phyloP scores from a whole-genome alignment of 1,139 yeast genomes.

The Kazachstania sp. region DNA sequence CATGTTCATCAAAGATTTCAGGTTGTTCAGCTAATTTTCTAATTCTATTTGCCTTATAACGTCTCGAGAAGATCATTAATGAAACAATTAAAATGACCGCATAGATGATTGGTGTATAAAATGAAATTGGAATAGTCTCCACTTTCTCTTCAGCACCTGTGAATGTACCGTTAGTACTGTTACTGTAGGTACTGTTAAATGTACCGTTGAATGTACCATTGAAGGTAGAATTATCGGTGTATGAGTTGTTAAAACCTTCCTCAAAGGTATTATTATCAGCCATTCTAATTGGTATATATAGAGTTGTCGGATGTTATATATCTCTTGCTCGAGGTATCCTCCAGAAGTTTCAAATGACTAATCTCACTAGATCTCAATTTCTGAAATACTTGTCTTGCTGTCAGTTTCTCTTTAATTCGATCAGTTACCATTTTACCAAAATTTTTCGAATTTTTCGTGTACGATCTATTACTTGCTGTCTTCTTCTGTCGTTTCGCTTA shows the following conservation, averaged over 20 bases:
- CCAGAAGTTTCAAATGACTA: no score
- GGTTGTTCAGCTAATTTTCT: slow-evolving; percentile 46
- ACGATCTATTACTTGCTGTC: no score
- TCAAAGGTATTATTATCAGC: background rate
- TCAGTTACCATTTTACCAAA: no score
- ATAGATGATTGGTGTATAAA: slow-evolving; percentile 77
- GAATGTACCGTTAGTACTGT: slow-evolving; percentile 10
- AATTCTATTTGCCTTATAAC: slow-evolving; percentile 56
- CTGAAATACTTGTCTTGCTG: no score
- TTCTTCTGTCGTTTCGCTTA: no score
- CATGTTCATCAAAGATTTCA: slow-evolving; percentile 66
- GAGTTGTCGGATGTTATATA: no score
- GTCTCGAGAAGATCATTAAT: slow-evolving; percentile 63
- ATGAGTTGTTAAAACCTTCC: background rate
- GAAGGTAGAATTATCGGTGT: background rate
- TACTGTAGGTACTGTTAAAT: slow-evolving; percentile 12
- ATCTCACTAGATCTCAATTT: no score
- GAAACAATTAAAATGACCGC: slow-evolving; percentile 63
- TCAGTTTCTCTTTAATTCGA: no score
- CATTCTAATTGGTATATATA: background rate
- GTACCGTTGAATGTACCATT: slow-evolving; percentile 13
- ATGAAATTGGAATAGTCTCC: slow-evolving; percentile 46
- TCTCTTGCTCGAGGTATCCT: no score
- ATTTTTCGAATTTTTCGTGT: no score
- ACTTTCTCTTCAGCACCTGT: slow-evolving; percentile 16